A percentile compares a stretch with the other conserved stretches of the same genome.
These are phyloP conservation scores for Cladosporium phlei DNA, from an alignment of 2,329 filamentous ascomycete species.

Conservation along the genomic window DNA sequence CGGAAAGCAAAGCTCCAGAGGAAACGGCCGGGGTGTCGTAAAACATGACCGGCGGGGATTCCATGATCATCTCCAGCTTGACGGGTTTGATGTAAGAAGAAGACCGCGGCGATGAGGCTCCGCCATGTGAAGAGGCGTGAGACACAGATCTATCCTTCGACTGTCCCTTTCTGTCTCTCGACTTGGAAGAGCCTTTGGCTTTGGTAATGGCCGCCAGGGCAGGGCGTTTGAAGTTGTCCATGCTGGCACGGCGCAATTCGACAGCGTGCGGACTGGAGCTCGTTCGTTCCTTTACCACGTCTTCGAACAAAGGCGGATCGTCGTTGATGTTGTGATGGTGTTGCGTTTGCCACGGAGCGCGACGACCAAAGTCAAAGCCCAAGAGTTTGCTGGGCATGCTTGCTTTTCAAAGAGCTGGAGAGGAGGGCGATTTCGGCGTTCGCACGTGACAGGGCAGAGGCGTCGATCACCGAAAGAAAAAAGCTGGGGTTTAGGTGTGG, in stretches of 20 bases:
- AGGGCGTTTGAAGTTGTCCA: slow-evolving; percentile 35
- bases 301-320: slow-evolving; percentile 11
- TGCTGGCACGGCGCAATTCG: slow-evolving; percentile 24
- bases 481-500: slow-evolving; percentile 11
- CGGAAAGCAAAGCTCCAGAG: slow-evolving; percentile 79
- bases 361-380: slow-evolving; percentile 27
- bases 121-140: slow-evolving; percentile 17
- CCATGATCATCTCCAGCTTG: slow-evolving; percentile 61
- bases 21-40: slow-evolving; percentile 71
- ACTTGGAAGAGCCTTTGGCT: slow-evolving; percentile 12
- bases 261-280: slow-evolving; percentile 17
- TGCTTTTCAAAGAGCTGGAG: no score
- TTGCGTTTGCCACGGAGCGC: slow-evolving; percentile 4
- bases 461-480: slow-evolving; percentile 3
- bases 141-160: slow-evolving; percentile 27
- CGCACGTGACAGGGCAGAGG: not conserved
- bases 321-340: slow-evolving; percentile 13
- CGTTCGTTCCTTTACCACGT: slow-evolving; percentile 15
- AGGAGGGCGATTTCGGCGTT: slow-evolving; percentile 1
- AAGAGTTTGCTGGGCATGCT: slow-evolving; percentile 32
- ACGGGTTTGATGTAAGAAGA: slow-evolving; percentile 36
- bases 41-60: slow-evolving; percentile 82
- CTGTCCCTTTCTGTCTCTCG: slow-evolving; percentile 13
- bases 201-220: slow-evolving; percentile 15
- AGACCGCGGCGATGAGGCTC: slow-evolving; percentile 16